Base-by-base conservation (phyloP, 2,329 filamentous ascomycete species). In the Fusarium citri region DNA sequence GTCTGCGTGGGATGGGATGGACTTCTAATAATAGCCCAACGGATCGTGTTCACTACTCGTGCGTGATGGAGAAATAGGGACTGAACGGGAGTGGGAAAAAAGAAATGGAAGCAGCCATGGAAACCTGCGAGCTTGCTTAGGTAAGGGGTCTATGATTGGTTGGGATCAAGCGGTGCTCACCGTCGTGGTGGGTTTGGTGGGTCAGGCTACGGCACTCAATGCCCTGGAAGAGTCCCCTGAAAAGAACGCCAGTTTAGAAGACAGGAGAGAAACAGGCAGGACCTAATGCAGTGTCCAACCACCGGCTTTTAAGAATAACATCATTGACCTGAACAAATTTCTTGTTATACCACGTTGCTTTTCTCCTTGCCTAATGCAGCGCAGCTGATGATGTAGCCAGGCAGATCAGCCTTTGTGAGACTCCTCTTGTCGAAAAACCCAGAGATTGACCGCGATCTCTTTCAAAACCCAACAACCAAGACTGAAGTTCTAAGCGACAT, bases 11-110 rank as follows among this genome's bases (percentile, higher is more conserved):
- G 69, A 71, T 71, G 58, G 54, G 57, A 55, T 55, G 68, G 73
- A 62, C 75, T 50, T 76, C 74, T 76, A 76, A 76, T 76, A 76
- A 76, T 76, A 76, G 74, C 49, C 49, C 49, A 50, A 76, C 65
- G 55, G 73, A 76, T 76, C 73, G 73, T 76, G 73, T 76, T 75
- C 73, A 76, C 72, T 71, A 59, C 37, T 55, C 51, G 59, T 63
- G 67, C 64, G 66, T 64, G 66, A 71, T 71, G 64, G 68, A 67
- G 64, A 67, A 56, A 55, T 37, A 43, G 59, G 72, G 64, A 53
- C 49, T 41, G 45, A 47, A 68, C 61, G 55, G 64, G 42, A 65
- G 68, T 59, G 55, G 47, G 47, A 66, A 65, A 72, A 75, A 75
- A 71, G 72, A 69, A 74, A 72, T 63, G 72, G 70, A 72, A 71